Base-by-base conservation (phyloP, 805 yeast species). In the Saccharomycopsis lassenensis region DNA sequence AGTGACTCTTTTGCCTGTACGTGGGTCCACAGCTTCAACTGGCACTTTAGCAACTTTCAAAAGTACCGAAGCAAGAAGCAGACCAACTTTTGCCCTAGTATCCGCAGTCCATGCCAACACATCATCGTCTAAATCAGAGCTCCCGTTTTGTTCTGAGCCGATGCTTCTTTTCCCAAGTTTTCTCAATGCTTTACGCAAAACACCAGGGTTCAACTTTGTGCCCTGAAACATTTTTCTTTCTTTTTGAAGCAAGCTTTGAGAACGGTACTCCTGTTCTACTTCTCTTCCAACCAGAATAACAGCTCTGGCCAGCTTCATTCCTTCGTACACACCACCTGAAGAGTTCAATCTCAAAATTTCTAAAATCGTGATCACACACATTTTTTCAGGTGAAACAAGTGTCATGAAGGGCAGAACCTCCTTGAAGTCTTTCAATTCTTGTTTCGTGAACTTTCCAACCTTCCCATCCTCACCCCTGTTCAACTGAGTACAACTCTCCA, bases 291-390 rank as follows among this genome's bases (percentile, higher is more conserved):
- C 85, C 0, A 81, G 65, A 14, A 80, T 61, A 11, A 86, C 83
- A 0, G 93, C 86, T 46, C 83, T 67, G 0, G 94, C 83, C 0
- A 89, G 77, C 48, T 87, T 68, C 72, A 85, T 76, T 27, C 94
- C 95, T 44, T 81, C 85, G 8, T 68, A 63, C 21, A 76, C 68
- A 26, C 86, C 93, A 25, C 83, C 78, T 2, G 87, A 74, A 3
- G 86, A 71, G 44, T 78, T 74, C 36, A 81, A 58, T 45, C 80
- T 79, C 48, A 89, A 58, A 24, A 86, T 51, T 56, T 89, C 97
- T 49, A 89, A 59, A 48, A 89, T 81, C 0, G 95, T 74, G 35
- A 86, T 75, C 2, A 84, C 87, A 12, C 86, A 75, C 65, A 87
- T 65, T 51, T 84, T 83, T 41, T 82, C 84, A 0, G 94, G 77